Conservation (phyloP, 169 alveolate genomes). For the Cryptosporidium ryanae region DNA sequence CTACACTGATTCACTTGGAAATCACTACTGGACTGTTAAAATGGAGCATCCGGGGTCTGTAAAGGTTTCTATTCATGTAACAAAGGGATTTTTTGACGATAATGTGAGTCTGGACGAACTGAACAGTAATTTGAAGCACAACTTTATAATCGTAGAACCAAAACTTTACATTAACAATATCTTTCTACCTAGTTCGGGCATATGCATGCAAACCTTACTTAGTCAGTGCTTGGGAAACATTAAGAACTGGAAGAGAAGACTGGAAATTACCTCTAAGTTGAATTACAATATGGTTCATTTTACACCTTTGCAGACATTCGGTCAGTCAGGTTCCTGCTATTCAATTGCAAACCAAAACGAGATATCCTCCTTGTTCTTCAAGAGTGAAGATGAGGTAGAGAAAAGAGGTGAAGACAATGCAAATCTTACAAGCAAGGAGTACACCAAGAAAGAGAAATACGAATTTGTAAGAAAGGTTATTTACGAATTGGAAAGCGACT, state of each 20-base stretch:
- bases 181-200: conserved; percentile 65
- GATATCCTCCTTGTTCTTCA: conserved; percentile 52
- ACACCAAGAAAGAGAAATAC: conserved; percentile 54
- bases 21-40: conserved; percentile 36
- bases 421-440: conserved; percentile 31
- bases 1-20: conserved; percentile 30
- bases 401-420: conserved; percentile 7
- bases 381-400: neutral
- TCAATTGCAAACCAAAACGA: conserved; percentile 72
- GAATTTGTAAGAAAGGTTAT: conserved; percentile 78
- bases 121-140: neutral
- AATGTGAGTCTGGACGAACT: neutral
- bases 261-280: conserved; percentile 79
- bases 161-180: conserved; percentile 56
- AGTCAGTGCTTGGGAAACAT: conserved; percentile 89
- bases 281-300: conserved; percentile 90
- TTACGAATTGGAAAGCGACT: conserved; percentile 78
- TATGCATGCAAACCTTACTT: conserved; percentile 86
- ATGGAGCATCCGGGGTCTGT: conserved; percentile 35
- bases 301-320: conserved; percentile 83
- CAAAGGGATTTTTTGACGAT: neutral
- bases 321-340: conserved; percentile 80
- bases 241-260: conserved; percentile 82
- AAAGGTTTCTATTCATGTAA: conserved; percentile 7
- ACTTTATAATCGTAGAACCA: conserved; percentile 77